Evolutionary conservation across 306 rosid genomes (phyloP), one percentile per base, ranked within the genome.

Genomic region (Adenanthera pavonina): DNA sequence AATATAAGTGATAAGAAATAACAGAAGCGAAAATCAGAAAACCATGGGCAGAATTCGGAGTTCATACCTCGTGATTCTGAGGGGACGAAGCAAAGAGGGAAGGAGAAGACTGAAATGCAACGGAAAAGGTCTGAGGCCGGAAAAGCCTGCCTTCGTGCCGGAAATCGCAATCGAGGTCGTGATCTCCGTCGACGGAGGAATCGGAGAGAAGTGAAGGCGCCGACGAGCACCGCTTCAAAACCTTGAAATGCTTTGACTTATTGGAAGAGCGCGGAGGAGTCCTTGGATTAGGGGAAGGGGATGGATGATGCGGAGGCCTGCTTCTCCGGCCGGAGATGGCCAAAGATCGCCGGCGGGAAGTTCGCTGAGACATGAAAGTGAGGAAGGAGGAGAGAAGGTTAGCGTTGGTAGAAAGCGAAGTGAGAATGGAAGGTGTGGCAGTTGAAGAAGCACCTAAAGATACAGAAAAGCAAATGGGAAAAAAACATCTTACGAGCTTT

Each of bases 171-270:
- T 53, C 30, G 71, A 34, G 78, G 46, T 65, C 79, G 3, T 76
- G 85, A 17, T 80, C 87, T 46, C 56, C 41, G 64, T 15, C 33
- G n/a, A 38, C 16, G 53, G 41, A 30, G 56, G 13, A 17, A 19
- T n/a, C 51, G 8, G 65, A n/a, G 49, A 67, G 70, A 52, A 90
- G 82, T 46, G 69, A 60, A 3, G 98, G 98, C 41, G 88, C 97
- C 20, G 98, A 93, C 1, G 77, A 86, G 78, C 89, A 84, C 1
- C 97, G 94, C 72, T 86, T 88, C 56, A 93, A 71, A 72, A 79
- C 82, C 75, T 48, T 74, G 7, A 75, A 1, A 19, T 88, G 79
- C 82, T 82, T 91, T 3, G 90, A 81, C 16, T 49, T 90, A 60
- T 67, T 77, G 25, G 80, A 60, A 8, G 87, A 80, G 57, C 85